These are phyloP conservation scores for Penicillium sp. DNA, from an alignment of 2,329 filamentous ascomycete genomes.

Conservation along the genomic window DNA sequence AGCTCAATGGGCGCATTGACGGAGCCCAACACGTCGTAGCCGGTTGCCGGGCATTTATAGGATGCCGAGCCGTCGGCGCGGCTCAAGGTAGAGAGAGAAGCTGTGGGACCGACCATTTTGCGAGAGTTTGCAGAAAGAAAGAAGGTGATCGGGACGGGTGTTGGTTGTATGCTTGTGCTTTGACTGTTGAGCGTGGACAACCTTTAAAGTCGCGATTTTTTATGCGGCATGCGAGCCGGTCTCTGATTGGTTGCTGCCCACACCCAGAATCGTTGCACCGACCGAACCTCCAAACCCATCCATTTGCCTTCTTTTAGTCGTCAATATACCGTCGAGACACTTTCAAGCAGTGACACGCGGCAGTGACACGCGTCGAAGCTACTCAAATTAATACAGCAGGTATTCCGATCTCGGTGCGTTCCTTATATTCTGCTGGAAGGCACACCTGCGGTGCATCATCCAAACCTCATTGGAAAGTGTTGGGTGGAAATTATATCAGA, in stretches of 20 bases:
- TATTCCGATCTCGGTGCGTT: too few species aligned
- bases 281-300: background rate
- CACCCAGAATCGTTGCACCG: background rate
- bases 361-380: too few species aligned
- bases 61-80: conserved; percentile 43
- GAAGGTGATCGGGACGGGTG: background rate
- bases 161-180: background rate
- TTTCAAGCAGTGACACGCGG: too few species aligned
- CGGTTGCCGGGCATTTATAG: conserved; percentile 46
- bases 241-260: conserved; percentile 15
- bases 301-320: background rate
- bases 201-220: conserved; percentile 9
- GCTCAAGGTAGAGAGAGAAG: conserved; percentile 32
- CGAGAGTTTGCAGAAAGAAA: background rate
- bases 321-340: background rate
- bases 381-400: too few species aligned
- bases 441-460: too few species aligned
- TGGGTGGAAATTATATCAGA: too few species aligned
- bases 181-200: background rate
- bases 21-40: conserved; percentile 77
- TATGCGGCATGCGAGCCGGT: conserved; percentile 15
- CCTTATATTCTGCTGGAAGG: too few species aligned
- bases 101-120: conserved; percentile 37
- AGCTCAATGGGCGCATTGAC: conserved; percentile 95
- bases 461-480: too few species aligned